phyloP scores from a whole-genome alignment of 352 stramenopile genomes.

The Globisporangium heterothallicum region DNA sequence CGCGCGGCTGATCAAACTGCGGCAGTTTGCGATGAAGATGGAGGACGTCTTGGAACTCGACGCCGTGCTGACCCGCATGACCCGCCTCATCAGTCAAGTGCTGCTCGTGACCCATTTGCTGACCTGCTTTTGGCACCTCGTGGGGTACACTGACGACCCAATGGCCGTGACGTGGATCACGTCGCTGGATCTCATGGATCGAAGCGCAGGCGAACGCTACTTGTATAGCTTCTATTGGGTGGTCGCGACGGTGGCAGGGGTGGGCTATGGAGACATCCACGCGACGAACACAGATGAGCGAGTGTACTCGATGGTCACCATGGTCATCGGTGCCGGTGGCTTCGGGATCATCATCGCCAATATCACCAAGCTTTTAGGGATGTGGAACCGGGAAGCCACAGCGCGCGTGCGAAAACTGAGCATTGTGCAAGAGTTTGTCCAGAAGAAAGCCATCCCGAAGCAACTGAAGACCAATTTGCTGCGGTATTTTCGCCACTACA shows the following conservation, averaged over 20 bases:
- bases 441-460: slow-evolving; percentile 53
- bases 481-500: slow-evolving; percentile 79
- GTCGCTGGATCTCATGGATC: slow-evolving; percentile 17
- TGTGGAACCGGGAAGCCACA: slow-evolving; percentile 63
- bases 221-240: slow-evolving; percentile 86
- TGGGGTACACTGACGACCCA: slow-evolving; percentile 35
- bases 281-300: slow-evolving; percentile 65
- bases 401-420: slow-evolving; percentile 49
- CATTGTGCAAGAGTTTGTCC: slow-evolving; percentile 61
- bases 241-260: slow-evolving; percentile 67
- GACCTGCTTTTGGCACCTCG: slow-evolving; percentile 74
- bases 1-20: slow-evolving; percentile 60
- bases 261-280: slow-evolving; percentile 82
- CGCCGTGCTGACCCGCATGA: slow-evolving; percentile 55
- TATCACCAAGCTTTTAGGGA: slow-evolving; percentile 80
- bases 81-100: slow-evolving; percentile 56
- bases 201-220: slow-evolving; percentile 39
- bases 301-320: slow-evolving; percentile 61
- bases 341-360: slow-evolving; percentile 83
- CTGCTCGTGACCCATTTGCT: slow-evolving; percentile 70
- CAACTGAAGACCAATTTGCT: slow-evolving; percentile 43
- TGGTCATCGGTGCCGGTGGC: slow-evolving; percentile 67
- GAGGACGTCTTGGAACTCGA: slow-evolving; percentile 66
- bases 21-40: slow-evolving; percentile 63
- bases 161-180: slow-evolving; percentile 46